phyloP scores from a whole-genome alignment of 495 filamentous ascomycete genomes.

The Lophium mytilinum region DNA sequence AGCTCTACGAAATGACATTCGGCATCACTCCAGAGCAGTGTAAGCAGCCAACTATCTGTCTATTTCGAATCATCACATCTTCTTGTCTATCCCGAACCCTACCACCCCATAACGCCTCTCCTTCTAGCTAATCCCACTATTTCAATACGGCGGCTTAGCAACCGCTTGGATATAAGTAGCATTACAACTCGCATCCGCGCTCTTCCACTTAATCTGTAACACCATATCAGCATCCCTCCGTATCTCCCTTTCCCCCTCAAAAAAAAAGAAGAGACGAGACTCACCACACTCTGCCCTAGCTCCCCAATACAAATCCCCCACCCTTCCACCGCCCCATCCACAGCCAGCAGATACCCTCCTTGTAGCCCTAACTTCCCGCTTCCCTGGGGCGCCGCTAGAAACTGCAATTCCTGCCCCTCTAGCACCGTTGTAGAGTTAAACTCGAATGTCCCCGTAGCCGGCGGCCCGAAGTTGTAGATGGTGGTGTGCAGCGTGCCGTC shows the following conservation, averaged over 20 bases:
- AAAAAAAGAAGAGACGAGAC: neutral
- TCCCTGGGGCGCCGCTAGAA: slow-evolving; percentile 10
- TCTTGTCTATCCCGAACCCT: too few relatives aligned
- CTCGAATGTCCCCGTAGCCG: slow-evolving; percentile 14
- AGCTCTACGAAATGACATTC: too few relatives aligned
- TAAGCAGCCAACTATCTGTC: too few relatives aligned
- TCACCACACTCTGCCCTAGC: slow-evolving; percentile 19
- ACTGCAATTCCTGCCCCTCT: slow-evolving; percentile 14
- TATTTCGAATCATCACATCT: too few relatives aligned
- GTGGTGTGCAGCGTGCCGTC: slow-evolving; percentile 19
- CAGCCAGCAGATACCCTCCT: slow-evolving; percentile 24
- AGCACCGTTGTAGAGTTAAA: slow-evolving; percentile 24
- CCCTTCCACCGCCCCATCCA: slow-evolving; percentile 23
- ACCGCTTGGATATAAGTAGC: slow-evolving; percentile 28
- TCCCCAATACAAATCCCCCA: slow-evolving; percentile 26
- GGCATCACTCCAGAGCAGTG: too few relatives aligned
- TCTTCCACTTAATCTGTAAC: slow-evolving; percentile 24
- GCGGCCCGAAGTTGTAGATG: slow-evolving; percentile 7
- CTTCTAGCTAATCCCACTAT: too few relatives aligned
- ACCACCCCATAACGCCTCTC: too few relatives aligned
- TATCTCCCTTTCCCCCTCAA: neutral
- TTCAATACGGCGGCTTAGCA: slow-evolving; percentile 23
- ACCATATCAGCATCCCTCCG: neutral
- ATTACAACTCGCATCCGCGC: slow-evolving; percentile 15
- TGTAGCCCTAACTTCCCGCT: slow-evolving; percentile 22